phyloP scores from a whole-genome alignment of 305 asterid genomes.

The Fraxinus greggii region DNA sequence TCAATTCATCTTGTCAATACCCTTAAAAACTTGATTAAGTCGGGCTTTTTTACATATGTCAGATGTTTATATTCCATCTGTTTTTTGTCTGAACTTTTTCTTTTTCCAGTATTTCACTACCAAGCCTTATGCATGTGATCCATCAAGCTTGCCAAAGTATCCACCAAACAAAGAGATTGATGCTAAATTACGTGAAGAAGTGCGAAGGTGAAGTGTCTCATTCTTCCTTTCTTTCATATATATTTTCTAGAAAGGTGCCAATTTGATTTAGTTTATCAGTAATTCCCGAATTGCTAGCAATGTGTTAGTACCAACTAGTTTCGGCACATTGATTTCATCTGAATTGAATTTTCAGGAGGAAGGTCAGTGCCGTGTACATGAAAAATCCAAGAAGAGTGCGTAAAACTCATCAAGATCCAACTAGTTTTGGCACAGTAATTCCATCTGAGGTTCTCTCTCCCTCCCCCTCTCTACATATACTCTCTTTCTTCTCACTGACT shows the following conservation, averaged over 20 bases:
- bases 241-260: not conserved
- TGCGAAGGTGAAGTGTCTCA: slow-evolving; percentile 46
- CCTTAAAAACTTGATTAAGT: not conserved
- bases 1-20: not conserved
- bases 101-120: slow-evolving; percentile 59
- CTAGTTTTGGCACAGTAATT: slow-evolving; percentile 43
- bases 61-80: not conserved
- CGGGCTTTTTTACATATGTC: not conserved
- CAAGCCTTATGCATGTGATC: slow-evolving; percentile 77
- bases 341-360: slow-evolving; percentile 49
- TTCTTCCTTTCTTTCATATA: not conserved
- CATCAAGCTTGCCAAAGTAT: slow-evolving; percentile 73
- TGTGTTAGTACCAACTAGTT: not conserved
- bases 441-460: slow-evolving; percentile 54
- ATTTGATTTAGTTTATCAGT: not conserved
- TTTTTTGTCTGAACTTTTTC: not conserved
- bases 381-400: slow-evolving; percentile 59
- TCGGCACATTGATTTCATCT: not conserved
- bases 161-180: slow-evolving; percentile 96
- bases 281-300: not conserved
- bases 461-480: not conserved
- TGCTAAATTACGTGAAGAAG: slow-evolving; percentile 81
- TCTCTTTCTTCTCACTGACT: not conserved
- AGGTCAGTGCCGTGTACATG: slow-evolving; percentile 31
- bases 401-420: slow-evolving; percentile 54